Evolutionary conservation across 164 flowering plant genomes (phyloP).

Genomic region (Santalum album): DNA sequence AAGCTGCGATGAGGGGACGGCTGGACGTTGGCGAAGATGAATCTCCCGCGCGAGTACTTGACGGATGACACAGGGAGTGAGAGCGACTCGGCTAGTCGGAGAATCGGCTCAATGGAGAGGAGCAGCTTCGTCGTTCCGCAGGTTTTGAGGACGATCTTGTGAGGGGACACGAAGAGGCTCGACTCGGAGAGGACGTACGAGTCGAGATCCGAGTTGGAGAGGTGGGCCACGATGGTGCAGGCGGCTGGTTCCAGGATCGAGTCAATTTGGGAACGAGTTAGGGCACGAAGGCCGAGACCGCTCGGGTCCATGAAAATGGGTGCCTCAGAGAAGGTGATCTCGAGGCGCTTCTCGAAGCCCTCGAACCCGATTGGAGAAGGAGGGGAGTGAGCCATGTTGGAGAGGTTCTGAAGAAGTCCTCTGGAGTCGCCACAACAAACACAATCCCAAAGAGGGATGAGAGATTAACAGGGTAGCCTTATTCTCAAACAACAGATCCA

Average conservation of each 20-base stretch:
- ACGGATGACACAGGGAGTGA: conserved; percentile 36
- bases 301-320: conserved; percentile 35
- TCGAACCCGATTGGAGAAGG: conserved; percentile 50
- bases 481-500: neutral
- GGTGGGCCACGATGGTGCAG: conserved; percentile 54
- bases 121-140: conserved; percentile 77
- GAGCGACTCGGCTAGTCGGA: conserved; percentile 30
- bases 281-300: conserved; percentile 53
- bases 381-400: neutral
- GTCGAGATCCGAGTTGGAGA: conserved; percentile 44
- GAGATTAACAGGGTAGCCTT: neutral
- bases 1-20: conserved; percentile 69
- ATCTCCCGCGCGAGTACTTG: conserved; percentile 57
- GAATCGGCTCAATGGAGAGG: conserved; percentile 38
- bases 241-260: conserved; percentile 41
- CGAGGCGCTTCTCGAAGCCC: conserved; percentile 71
- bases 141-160: conserved; percentile 51
- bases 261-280: conserved; percentile 40
- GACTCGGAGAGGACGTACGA: conserved; percentile 78
- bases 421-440: neutral
- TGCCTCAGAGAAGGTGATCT: conserved; percentile 42
- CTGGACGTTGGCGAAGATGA: conserved; percentile 51
- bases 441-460: neutral
- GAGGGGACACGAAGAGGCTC: conserved; percentile 55
- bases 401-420: neutral